Base-by-base conservation (phyloP, 306 rosid species). In the Vachellia collinsii region DNA sequence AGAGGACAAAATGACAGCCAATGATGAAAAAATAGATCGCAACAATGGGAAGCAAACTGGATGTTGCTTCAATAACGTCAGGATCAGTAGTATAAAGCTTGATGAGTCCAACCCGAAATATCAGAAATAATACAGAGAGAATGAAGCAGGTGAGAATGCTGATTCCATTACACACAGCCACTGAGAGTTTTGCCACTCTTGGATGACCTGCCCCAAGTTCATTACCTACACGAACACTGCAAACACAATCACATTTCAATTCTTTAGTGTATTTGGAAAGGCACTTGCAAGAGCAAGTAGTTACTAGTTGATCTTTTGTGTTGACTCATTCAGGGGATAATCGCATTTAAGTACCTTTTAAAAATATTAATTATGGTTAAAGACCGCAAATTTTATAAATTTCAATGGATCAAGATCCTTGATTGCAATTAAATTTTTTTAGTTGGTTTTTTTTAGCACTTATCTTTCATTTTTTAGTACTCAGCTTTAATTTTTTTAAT, bases 191-290 rank as follows among this genome's bases (percentile, higher is more conserved):
- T 7, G 92, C 97, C 42, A 87, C 66, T 84, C 92, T 88, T 65
- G 97, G 92, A 80, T 88, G 91, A 71, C 81, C 88, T 67, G 86
- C 94, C 3, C 92, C 97, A 68, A 92, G 82, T 79, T 92, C 94
- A 65, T 92, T 90, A 6, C 93, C 89, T 3, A 90, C 89, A 71
- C 92, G 62, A 66, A 90, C 87, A 43, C 93, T 92, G 76, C 80
- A 81, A 67, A 63, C 42, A 63, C 20, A 29, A 34, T 34, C 69
- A 63, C 69, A 13, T 63, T 34, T 63, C n/a, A 62, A 11, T 36
- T 11, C 41, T 62, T 10, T 62, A 29, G 67, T 11, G 41, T 12
- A 51, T 51, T 0, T 50, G 56, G 19, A 11, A 11, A 61, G 67
- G 67, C 38, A 4, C 67, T 11, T 47, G 53, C 66, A 61, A 61